Conservation (phyloP, 2,329 filamentous ascomycete genomes). For the Fonsecaea erecta region DNA sequence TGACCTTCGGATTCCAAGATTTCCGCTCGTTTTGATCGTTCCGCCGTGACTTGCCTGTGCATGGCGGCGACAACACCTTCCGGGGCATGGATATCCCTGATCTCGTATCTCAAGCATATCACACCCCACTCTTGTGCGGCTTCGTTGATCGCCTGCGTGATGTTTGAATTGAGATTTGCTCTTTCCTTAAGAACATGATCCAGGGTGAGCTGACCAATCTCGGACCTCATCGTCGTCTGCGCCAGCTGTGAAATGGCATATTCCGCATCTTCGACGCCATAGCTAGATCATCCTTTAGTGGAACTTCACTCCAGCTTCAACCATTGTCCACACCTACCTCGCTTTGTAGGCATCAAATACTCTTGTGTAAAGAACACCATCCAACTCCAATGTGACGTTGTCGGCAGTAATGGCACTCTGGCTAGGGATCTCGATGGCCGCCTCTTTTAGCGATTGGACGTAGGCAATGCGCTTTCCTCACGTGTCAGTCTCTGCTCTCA, state of each 20-base stretch:
- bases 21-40: slow-evolving; percentile 95
- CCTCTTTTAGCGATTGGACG: slow-evolving; percentile 96
- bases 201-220: slow-evolving; percentile 94
- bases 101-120: slow-evolving; percentile 94
- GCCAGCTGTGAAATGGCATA: slow-evolving; percentile 98
- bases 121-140: slow-evolving; percentile 97
- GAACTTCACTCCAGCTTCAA: not conserved
- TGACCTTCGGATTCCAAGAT: slow-evolving; percentile 98
- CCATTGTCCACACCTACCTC: slow-evolving; percentile 61
- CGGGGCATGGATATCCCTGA: slow-evolving; percentile 95
- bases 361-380: slow-evolving; percentile 92
- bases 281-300: slow-evolving; percentile 60
- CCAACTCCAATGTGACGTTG: slow-evolving; percentile 95
- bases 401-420: slow-evolving; percentile 98
- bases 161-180: slow-evolving; percentile 93
- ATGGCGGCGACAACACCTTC: slow-evolving; percentile 93
- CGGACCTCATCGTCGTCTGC: slow-evolving; percentile 97
- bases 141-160: slow-evolving; percentile 98
- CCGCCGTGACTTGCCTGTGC: slow-evolving; percentile 96
- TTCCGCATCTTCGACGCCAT: slow-evolving; percentile 97
- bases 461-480: slow-evolving; percentile 77
- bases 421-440: slow-evolving; percentile 93
- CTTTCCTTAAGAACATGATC: slow-evolving; percentile 98
- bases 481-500: slow-evolving; percentile 8
- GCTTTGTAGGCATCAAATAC: slow-evolving; percentile 99